Evolutionary conservation across 805 yeast species (phyloP).

Genomic region (Hanseniaspora occidentalis): DNA sequence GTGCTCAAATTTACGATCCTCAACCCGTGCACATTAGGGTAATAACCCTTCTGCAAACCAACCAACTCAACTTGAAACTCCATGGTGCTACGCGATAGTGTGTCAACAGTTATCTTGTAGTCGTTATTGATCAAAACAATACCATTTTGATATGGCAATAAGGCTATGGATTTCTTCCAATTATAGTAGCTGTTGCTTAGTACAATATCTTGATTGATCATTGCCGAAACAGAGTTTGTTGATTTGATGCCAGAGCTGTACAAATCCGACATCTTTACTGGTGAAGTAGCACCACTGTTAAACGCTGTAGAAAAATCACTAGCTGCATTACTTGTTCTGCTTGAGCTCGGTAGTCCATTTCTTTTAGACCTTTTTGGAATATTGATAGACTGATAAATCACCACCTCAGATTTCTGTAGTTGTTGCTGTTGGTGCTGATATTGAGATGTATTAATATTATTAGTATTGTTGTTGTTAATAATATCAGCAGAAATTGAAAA

Average conservation of each 20-base stretch:
- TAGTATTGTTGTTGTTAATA: not conserved
- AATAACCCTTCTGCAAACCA: conserved; percentile 20
- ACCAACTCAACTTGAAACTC: conserved; percentile 19
- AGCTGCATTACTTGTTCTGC: too few species aligned
- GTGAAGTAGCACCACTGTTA: not conserved
- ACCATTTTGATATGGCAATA: conserved; percentile 16
- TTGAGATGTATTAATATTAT: too few species aligned
- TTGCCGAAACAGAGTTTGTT: not conserved
- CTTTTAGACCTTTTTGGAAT: too few species aligned
- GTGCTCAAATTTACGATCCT: conserved; percentile 21
- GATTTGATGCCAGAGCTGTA: not conserved
- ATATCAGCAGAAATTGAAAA: too few species aligned
- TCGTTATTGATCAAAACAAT: conserved; percentile 23
- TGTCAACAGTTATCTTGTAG: conserved; percentile 19
- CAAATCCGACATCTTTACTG: not conserved
- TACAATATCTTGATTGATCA: not conserved
- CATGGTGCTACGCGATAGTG: conserved; percentile 16
- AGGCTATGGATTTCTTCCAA: conserved; percentile 13
- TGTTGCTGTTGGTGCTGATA: too few species aligned
- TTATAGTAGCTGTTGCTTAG: conserved; percentile 17
- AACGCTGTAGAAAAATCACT: not conserved
- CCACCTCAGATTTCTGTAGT: too few species aligned
- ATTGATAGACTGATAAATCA: not conserved
- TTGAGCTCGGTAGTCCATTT: too few species aligned
- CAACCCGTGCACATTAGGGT: conserved; percentile 20